These are phyloP conservation scores for Xanthoparmelia taractica DNA, from an alignment of 495 filamentous ascomycete genomes.

Conservation along the genomic window DNA sequence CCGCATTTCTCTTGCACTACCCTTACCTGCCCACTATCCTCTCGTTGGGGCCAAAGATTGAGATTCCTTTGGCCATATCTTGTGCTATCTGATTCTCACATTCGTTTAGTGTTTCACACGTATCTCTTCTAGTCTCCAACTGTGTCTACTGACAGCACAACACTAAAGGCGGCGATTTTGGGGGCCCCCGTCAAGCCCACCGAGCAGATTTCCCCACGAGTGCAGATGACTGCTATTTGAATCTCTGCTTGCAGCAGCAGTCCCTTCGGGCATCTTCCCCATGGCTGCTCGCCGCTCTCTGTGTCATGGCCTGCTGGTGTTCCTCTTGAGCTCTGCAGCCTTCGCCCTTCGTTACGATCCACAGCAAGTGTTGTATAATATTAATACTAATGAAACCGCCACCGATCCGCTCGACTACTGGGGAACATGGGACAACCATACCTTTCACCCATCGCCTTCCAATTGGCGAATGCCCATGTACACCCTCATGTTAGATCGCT, in stretches of 20 bases:
- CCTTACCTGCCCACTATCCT: background rate
- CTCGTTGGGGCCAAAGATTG: background rate
- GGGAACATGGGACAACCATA: constrained; percentile 50
- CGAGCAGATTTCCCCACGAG: background rate
- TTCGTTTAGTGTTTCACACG: background rate
- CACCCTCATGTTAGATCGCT: constrained; percentile 61
- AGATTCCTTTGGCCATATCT: background rate
- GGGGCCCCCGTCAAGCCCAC: background rate
- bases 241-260: constrained; percentile 2
- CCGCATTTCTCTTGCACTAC: too few relatives aligned
- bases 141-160: background rate
- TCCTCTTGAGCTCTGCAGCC: background rate
- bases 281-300: background rate
- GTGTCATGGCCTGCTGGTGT: background rate
- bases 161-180: background rate
- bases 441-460: constrained; percentile 49
- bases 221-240: background rate
- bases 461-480: constrained; percentile 72
- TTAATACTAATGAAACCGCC: constrained; percentile 57
- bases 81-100: background rate
- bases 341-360: constrained; percentile 49
- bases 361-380: constrained; percentile 46
- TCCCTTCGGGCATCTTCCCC: background rate
- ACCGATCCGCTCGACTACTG: constrained; percentile 53
- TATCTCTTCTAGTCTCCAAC: background rate